Evolutionary conservation across 345 rosid genomes (phyloP), one percentile per base, ranked within the genome.

Genomic region (Eucalyptus marginata): DNA sequence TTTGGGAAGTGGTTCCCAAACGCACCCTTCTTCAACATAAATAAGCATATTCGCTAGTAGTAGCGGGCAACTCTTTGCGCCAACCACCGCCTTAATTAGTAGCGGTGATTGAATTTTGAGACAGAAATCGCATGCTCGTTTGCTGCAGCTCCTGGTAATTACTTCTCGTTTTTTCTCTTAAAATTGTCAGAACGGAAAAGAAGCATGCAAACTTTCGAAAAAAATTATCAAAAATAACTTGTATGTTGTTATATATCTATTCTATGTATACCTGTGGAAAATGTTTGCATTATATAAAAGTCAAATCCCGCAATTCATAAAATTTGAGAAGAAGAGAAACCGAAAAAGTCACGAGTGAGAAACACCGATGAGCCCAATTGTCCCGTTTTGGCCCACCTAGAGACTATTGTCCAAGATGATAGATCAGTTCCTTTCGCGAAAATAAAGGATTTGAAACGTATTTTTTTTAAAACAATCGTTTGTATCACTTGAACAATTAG

Each of bases 381-480:
- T 10, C 62, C 62, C 27, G 4, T 8, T 22, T 56, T 1, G 62
- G 27, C 27, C 62, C 11, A 56, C 62, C 10, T 56, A 56, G 62
- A 22, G 12, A 56, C 6, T 10, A 56, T 24, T 56, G 0, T 1
- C 62, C 29, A 24, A 4, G 29, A 56, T 2, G 6, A 56, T 0
- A 10, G 0, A 24, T 22, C 10, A 18, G 49, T 20, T 54, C 2
- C 24, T 20, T 20, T 4, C 2, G 2, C 2, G 3, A 49, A 54
- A 54, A 54, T 18, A 54, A 54, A 54, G 7, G 0, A 2, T 22
- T 56, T 56, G 4, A 56, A 56, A 56, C 0, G 0, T 56, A 18
- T 20, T 20, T 4, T 22, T 54, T 20, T 1, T 1, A 4, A 49
- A 56, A 56, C 0, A 56, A 56, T 24, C 0, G 3, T 17, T 51